Conservation (phyloP, 2,329 filamentous ascomycete species). For the Monosporascus sp. region DNA sequence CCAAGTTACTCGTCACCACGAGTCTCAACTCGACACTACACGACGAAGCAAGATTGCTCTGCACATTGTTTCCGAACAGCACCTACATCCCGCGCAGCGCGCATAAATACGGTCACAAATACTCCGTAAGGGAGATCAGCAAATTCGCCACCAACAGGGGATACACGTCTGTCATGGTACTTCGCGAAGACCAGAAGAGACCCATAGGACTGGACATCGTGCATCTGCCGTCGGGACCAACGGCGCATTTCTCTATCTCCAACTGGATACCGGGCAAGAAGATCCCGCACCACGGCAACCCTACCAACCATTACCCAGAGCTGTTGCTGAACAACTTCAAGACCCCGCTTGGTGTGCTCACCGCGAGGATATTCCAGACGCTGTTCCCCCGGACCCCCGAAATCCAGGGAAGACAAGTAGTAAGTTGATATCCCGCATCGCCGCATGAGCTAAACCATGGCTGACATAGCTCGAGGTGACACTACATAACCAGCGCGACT, state of each 20-base stretch:
- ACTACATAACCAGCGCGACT: slow-evolving; percentile 84
- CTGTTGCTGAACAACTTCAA: slow-evolving; percentile 91
- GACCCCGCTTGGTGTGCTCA: slow-evolving; percentile 83
- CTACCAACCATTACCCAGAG: slow-evolving; percentile 87
- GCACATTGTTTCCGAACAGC: slow-evolving; percentile 76
- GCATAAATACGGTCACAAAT: slow-evolving; percentile 83
- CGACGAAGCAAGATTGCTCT: slow-evolving; percentile 71
- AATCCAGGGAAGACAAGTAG: slow-evolving; percentile 78
- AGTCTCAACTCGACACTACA: slow-evolving; percentile 85
- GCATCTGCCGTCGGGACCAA: slow-evolving; percentile 78
- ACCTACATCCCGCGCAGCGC: slow-evolving; percentile 83
- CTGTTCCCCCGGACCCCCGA: slow-evolving; percentile 80
- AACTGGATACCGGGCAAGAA: slow-evolving; percentile 89
- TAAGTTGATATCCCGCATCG: slow-evolving; percentile 79
- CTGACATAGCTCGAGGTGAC: not conserved
- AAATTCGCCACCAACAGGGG: slow-evolving; percentile 76
- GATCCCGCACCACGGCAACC: slow-evolving; percentile 80
- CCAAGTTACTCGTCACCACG: slow-evolving; percentile 91
- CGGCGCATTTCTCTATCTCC: slow-evolving; percentile 85
- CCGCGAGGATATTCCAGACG: slow-evolving; percentile 76
- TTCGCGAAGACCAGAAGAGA: slow-evolving; percentile 85
- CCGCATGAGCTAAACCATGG: too few species aligned
- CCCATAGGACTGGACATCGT: slow-evolving; percentile 78
- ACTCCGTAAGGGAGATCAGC: slow-evolving; percentile 85
- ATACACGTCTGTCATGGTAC: slow-evolving; percentile 77